Percentiles rank a stretch among this genome's conserved stretches.
phyloP scores from a whole-genome alignment of 2,329 filamentous ascomycete species.

The Metarhizium guizhouense region DNA sequence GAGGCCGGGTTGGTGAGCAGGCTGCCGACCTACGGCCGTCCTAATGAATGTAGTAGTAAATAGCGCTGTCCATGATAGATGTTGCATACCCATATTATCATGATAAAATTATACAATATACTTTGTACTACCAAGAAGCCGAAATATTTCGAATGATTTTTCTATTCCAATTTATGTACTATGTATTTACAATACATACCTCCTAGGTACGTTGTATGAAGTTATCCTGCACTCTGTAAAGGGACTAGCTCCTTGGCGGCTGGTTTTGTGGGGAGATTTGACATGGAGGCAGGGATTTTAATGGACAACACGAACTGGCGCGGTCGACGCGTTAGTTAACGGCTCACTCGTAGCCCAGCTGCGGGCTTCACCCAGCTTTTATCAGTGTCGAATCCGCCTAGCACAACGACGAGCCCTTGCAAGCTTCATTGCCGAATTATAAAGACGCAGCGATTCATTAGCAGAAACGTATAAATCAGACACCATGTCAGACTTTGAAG shows the following conservation, averaged over 20 bases:
- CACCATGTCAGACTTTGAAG: slow-evolving; percentile 49
- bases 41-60: background rate
- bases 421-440: background rate
- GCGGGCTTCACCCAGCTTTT: background rate
- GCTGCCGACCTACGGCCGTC: no score
- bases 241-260: no score
- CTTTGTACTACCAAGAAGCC: no score
- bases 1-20: background rate
- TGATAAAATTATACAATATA: no score
- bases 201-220: no score
- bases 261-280: background rate
- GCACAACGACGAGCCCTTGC: background rate
- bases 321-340: slow-evolving; percentile 1
- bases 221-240: no score
- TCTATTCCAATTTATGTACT: no score
- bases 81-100: no score
- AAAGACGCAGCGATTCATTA: background rate
- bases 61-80: slow-evolving; percentile 10
- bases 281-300: background rate
- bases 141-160: no score
- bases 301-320: background rate
- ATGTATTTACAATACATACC: no score
- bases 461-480: background rate
- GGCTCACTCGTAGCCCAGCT: background rate
- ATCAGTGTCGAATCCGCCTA: background rate